A percentile compares a stretch with the other conserved stretches of the same genome.
Evolutionary conservation across 495 filamentous ascomycete genomes (phyloP).

Genomic region (Pseudevernia furfuracea): DNA sequence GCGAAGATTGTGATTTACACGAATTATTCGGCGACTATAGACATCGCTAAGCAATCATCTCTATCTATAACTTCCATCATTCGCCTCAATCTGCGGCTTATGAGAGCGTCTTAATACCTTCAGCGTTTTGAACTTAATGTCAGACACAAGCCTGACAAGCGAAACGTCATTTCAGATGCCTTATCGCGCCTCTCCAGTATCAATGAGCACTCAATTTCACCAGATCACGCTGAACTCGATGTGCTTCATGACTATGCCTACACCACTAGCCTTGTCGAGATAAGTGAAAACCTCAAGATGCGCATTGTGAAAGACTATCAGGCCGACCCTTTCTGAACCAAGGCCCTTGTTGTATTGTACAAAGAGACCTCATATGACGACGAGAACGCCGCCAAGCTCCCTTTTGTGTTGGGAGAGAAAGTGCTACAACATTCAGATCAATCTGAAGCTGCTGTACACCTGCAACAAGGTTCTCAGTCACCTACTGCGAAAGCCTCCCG

Average conservation of each 20-base stretch:
- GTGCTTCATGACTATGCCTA: neutral
- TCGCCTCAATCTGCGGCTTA: conserved; percentile 4
- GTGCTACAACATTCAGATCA: neutral
- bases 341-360: no score
- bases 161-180: conserved; percentile 8
- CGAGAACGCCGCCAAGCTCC: neutral
- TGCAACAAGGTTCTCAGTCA: no score
- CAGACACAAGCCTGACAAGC: conserved; percentile 11
- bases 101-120: conserved; percentile 6
- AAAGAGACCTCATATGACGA: no score
- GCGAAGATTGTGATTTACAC: neutral
- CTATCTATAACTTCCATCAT: conserved; percentile 6
- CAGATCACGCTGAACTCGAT: neutral
- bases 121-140: no score
- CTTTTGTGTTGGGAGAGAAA: no score
- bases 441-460: neutral
- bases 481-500: neutral
- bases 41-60: conserved; percentile 1
- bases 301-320: no score
- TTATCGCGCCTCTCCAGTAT: no score
- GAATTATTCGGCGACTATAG: conserved; percentile 9
- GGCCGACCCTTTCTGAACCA: no score
- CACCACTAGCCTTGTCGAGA: no score
- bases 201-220: no score
- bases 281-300: no score